Conservation (phyloP, 2,329 filamentous ascomycete genomes). For the Neophaeococcomyces aloes region DNA sequence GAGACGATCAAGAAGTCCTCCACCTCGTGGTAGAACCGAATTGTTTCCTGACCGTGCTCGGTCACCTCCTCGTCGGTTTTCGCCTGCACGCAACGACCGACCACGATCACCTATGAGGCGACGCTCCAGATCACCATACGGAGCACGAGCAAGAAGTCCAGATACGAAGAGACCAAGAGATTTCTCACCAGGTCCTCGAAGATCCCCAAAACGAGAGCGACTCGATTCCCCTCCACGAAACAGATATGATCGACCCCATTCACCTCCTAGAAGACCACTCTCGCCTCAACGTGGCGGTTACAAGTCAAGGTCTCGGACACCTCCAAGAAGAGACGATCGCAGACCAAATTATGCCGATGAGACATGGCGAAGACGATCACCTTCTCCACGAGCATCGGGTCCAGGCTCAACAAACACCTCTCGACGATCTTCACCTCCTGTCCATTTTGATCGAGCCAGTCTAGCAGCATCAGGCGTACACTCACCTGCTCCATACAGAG, state of each 20-base stretch:
- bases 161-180: conserved; percentile 29
- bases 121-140: conserved; percentile 32
- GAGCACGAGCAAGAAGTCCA: conserved; percentile 25
- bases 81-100: conserved; percentile 31
- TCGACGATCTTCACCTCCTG: conserved; percentile 50
- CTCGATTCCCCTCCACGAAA: conserved; percentile 23
- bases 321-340: conserved; percentile 37
- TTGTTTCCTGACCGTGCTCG: conserved; percentile 27
- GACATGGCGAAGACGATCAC: conserved; percentile 45
- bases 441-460: conserved; percentile 44
- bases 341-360: conserved; percentile 39
- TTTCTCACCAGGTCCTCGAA: conserved; percentile 25
- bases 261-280: conserved; percentile 30
- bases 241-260: conserved; percentile 23
- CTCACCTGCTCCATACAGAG: conserved; percentile 9
- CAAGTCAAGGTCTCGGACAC: conserved; percentile 40
- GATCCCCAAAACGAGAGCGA: conserved; percentile 29
- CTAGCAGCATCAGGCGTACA: conserved; percentile 20
- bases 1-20: conserved; percentile 32
- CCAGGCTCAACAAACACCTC: conserved; percentile 48
- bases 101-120: conserved; percentile 30
- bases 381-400: conserved; percentile 42
- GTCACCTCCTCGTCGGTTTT: conserved; percentile 31
- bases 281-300: conserved; percentile 25
- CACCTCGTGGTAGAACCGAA: conserved; percentile 29